Conservation (phyloP, 164 flowering plant genomes). For the Magnolia officinalis region DNA sequence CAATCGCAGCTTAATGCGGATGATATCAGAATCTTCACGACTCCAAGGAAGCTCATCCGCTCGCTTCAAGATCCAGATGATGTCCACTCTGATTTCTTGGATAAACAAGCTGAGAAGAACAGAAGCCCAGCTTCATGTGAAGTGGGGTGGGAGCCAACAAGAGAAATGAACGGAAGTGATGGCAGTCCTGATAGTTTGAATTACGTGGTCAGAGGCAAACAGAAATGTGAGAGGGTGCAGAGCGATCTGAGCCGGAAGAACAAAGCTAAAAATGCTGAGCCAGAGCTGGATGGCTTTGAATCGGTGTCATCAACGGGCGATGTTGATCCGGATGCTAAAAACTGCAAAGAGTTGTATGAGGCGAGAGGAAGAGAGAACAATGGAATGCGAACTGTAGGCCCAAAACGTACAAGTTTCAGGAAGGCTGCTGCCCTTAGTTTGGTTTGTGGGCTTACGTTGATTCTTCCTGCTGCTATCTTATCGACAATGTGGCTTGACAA, state of each 20-base stretch:
- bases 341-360: conserved; percentile 20
- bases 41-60: conserved; percentile 77
- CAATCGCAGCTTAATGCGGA: conserved; percentile 49
- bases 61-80: conserved; percentile 60
- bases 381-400: conserved; percentile 6
- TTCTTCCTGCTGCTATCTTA: conserved; percentile 29
- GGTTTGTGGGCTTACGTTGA: conserved; percentile 24
- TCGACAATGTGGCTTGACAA: conserved; percentile 27
- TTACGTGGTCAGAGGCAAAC: conserved; percentile 17
- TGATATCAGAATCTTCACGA: conserved; percentile 46
- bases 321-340: conserved; percentile 11
- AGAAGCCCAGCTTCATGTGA: conserved; percentile 39
- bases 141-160: conserved; percentile 36
- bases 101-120: conserved; percentile 28
- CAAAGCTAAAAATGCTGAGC: conserved; percentile 14
- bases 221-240: background rate
- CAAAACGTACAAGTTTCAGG: conserved; percentile 6
- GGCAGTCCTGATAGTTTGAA: conserved; percentile 3
- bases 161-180: conserved; percentile 26
- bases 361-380: conserved; percentile 16
- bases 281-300: conserved; percentile 36
- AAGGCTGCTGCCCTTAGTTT: conserved; percentile 22
- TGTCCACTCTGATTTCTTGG: conserved; percentile 29
- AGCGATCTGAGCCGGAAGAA: background rate
- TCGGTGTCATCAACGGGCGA: conserved; percentile 63